Evolutionary conservation across 257 asterid species (phyloP), one percentile per base, ranked within the genome.

Genomic region (Agastache rugosa): DNA sequence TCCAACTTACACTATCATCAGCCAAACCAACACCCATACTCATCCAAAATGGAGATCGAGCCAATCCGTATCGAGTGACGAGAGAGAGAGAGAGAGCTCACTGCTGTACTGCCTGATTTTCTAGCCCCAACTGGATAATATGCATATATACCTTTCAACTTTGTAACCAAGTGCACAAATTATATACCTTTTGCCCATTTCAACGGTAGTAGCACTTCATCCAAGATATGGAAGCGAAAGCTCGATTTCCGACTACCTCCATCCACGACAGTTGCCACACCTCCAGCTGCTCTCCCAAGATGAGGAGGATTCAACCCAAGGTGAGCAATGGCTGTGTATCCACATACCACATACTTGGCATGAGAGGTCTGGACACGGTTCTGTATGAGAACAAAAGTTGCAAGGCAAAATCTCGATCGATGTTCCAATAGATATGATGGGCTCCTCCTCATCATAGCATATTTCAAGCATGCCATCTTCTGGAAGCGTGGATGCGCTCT

Each of bases 261-360:
- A 84, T 20, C 77, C 84, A 2, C 97, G 86, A 53, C 98, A 93
- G 50, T 63, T 76, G 76, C 97, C 97, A 82, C 98, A 93, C 75
- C 71, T 85, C 98, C 98, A 93, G 51, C 79, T 81, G 11, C 58
- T 71, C 50, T 74, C 88, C 62, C 60, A 50, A 20, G 83, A 55
- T 11, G 82, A 44, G 75, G 74, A 75, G 73, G 74, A 75, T 61
- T 90, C 97, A 20, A 66, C 79, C 98, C 97, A 93, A 3, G 95
- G 98, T 3, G 97, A 93, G 71, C 98, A 93, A 75, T 86, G 87
- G 77, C 86, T 83, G 77, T 93, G 98, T 19, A 91, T 80, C 82
- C 84, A 80, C 47, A 89, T 29, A 8, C 94, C 96, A 77, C 98
- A 93, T 11, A 19, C 70, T 77, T 81, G 86, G 81, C 98, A 91